Conservation (phyloP, 2,329 filamentous ascomycete species). For the Pseudopyrenochaeta lycopersici region DNA sequence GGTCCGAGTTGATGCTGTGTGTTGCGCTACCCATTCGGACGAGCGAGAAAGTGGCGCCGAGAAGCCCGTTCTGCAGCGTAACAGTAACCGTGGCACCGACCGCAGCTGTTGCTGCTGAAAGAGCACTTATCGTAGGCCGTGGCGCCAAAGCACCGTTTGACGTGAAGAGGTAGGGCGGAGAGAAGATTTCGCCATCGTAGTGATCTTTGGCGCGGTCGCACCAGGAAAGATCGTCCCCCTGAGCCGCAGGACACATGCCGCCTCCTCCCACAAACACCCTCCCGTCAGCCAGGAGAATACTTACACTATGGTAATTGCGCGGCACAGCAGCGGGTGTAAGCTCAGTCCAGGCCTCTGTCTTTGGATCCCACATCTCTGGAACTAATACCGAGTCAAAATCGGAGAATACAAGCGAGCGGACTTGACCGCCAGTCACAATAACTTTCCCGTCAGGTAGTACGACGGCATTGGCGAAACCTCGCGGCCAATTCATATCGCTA, state of each 20-base stretch:
- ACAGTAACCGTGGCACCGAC: conserved; percentile 19
- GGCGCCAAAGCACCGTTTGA: conserved; percentile 38
- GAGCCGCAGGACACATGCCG: conserved; percentile 24
- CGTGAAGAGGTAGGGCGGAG: conserved; percentile 59
- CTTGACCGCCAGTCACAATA: conserved; percentile 31
- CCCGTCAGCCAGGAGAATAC: conserved; percentile 30
- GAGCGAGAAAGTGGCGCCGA: conserved; percentile 17
- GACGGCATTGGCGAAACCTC: conserved; percentile 27
- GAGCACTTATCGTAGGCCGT: conserved; percentile 18
- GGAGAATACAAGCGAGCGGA: conserved; percentile 17
- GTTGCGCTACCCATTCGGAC: conserved; percentile 32
- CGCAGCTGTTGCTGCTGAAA: conserved; percentile 4
- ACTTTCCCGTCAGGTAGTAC: conserved; percentile 35
- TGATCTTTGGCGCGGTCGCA: conserved; percentile 58
- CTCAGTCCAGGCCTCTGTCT: conserved; percentile 21
- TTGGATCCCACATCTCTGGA: conserved; percentile 31
- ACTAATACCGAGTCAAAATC: conserved; percentile 21
- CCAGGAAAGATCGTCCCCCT: conserved; percentile 39
- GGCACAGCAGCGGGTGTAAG: conserved; percentile 21
- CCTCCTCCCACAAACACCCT: conserved; percentile 31
- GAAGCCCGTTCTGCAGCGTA: conserved; percentile 13
- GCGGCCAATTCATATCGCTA: conserved; percentile 19
- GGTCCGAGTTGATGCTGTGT: conserved; percentile 32
- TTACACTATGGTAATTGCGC: conserved; percentile 31
- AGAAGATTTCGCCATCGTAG: conserved; percentile 62